phyloP scores from a whole-genome alignment of 208 protist genomes.

The Trypanosoma caninum region DNA sequence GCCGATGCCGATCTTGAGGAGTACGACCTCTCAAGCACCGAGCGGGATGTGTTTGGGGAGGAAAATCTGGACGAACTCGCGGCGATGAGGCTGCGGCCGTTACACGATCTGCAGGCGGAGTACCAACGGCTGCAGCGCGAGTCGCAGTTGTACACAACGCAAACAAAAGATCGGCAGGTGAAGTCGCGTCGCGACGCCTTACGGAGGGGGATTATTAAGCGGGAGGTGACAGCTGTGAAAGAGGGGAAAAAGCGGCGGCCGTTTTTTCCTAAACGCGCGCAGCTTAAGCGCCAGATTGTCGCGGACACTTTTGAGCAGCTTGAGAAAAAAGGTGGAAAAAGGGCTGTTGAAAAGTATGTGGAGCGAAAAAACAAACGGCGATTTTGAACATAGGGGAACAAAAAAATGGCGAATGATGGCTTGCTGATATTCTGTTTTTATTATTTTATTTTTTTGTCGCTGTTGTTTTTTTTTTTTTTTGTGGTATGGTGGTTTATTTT shows the following conservation, averaged over 20 bases:
- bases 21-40: conserved; percentile 79
- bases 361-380: conserved; percentile 41
- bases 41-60: conserved; percentile 73
- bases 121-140: conserved; percentile 65
- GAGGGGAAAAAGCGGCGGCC: conserved; percentile 57
- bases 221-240: conserved; percentile 71
- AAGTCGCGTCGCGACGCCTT: conserved; percentile 40
- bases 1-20: conserved; percentile 63
- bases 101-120: conserved; percentile 43
- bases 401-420: not conserved
- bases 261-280: conserved; percentile 79
- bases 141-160: conserved; percentile 59
- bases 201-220: conserved; percentile 54
- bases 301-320: conserved; percentile 72
- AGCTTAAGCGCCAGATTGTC: conserved; percentile 65
- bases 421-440: not conserved
- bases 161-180: conserved; percentile 33
- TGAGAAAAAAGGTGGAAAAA: conserved; percentile 68
- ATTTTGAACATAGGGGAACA: not conserved
- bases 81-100: conserved; percentile 52
- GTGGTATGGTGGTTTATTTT: not conserved
- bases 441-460: not conserved
- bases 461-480: not conserved
- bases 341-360: conserved; percentile 79
- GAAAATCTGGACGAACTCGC: conserved; percentile 60